phyloP scores from a whole-genome alignment of 257 asterid species.

The Capsicum pubescens region DNA sequence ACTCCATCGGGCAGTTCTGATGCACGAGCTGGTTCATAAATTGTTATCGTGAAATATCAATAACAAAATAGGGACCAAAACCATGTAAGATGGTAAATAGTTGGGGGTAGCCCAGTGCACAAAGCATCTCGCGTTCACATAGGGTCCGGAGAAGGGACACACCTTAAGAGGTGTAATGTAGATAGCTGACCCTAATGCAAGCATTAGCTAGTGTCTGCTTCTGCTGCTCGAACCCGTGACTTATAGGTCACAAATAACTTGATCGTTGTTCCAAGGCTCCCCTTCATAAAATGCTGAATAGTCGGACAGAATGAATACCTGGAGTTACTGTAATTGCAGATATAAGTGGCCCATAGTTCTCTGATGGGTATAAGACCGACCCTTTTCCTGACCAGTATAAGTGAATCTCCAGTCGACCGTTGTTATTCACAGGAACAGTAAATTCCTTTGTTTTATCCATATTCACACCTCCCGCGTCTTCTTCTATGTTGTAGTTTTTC shows the following conservation, averaged over 20 bases:
- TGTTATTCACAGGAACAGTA: not conserved
- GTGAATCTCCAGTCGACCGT: conserved; percentile 33
- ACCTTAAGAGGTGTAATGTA: no score
- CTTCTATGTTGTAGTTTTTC: conserved; percentile 31
- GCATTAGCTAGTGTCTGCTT: not conserved
- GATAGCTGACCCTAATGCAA: no score
- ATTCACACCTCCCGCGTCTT: not conserved
- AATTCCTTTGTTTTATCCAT: not conserved
- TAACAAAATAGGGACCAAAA: not conserved
- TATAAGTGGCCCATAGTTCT: conserved; percentile 31
- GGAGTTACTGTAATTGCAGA: conserved; percentile 40
- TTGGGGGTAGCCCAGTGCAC: not conserved
- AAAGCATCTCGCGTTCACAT: not conserved
- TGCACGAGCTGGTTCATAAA: conserved; percentile 15
- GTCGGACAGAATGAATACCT: conserved; percentile 28
- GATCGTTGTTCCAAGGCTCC: not conserved
- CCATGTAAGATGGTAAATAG: conserved; percentile 2
- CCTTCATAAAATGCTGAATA: not conserved
- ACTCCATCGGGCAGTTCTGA: not conserved
- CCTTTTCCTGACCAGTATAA: conserved; percentile 44
- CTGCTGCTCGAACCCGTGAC: not conserved
- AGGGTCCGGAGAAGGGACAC: not conserved
- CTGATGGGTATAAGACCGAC: not conserved
- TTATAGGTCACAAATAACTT: not conserved
- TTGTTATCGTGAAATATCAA: conserved; percentile 8